These are phyloP conservation scores for Parastagonospora nodorum DNA, from an alignment of 2,329 filamentous ascomycete genomes.

Conservation along the genomic window DNA sequence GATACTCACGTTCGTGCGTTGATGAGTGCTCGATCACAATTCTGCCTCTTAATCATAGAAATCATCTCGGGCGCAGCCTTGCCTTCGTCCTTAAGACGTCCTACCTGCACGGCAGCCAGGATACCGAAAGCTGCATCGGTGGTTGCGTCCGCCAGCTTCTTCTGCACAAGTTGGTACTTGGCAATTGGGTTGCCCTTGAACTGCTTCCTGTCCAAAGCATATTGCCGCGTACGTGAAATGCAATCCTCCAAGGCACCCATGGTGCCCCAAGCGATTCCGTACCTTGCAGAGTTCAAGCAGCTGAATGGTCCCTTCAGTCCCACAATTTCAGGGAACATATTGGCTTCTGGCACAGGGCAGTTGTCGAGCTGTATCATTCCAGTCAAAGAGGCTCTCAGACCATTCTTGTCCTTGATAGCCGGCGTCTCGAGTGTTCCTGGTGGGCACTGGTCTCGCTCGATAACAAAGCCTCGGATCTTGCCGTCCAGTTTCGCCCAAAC, in stretches of 20 bases:
- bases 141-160: constrained; percentile 91
- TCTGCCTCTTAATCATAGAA: constrained; percentile 93
- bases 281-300: constrained; percentile 90
- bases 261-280: constrained; percentile 91
- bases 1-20: constrained; percentile 69
- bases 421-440: constrained; percentile 90
- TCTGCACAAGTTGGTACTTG: constrained; percentile 96
- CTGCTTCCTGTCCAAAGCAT: constrained; percentile 91
- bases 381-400: constrained; percentile 88
- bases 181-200: constrained; percentile 96
- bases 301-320: constrained; percentile 88
- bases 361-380: constrained; percentile 97
- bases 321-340: constrained; percentile 92
- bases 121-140: constrained; percentile 92
- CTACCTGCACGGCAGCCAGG: constrained; percentile 88
- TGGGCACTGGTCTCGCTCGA: constrained; percentile 84
- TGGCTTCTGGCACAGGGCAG: constrained; percentile 83
- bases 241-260: constrained; percentile 96
- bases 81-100: constrained; percentile 88
- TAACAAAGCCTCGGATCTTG: constrained; percentile 90
- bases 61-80: constrained; percentile 95
- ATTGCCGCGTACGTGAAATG: constrained; percentile 77
- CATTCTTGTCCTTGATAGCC: constrained; percentile 92
- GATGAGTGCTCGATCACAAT: constrained; percentile 86
- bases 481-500: constrained; percentile 94